Evolutionary conservation across 2,329 filamentous ascomycete genomes (phyloP), one percentile per base, ranked within the genome.

Genomic region (Penicillium paneum): DNA sequence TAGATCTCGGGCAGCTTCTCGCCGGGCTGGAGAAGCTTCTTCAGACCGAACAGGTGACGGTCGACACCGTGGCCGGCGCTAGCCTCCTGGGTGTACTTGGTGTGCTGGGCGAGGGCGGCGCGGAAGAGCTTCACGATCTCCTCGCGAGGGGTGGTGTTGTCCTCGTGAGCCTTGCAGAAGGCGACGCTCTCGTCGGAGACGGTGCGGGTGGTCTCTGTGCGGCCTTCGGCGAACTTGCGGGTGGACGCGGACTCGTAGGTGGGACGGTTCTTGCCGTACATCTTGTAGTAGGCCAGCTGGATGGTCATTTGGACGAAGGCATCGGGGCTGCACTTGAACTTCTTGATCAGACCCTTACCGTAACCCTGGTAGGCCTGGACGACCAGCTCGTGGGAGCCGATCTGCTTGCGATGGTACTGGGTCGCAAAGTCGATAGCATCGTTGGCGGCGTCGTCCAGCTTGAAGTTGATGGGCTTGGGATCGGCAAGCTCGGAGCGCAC

Each of bases 221-320:
- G 90, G 60, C 94, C 95, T 66, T 90, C 88, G 75, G 97, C 92
- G 86, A 96, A 99, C 69, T 92, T 90, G 53, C 95, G 88, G 3
- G 91, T 96, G 3, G 94, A 87, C 24, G 94, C 94, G 5, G 92
- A 97, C 78, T 99, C 94, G 79, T 99, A 99, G 0, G 95, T 99
- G 1, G 94, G 94, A 4, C 94, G 84, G 82, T 92, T 97, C 82
- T 92, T 91, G 81, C 94, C 94, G 77, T 95, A 96, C 90, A 99
- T 97, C 79, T 97, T 97, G 83, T 87, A 88, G 81, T 99, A 99
- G 36, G 94, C 94, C 49, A 97, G 85, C 76, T 99, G 94, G 73
- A 99, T 99, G 73, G 97, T 80, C 91, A 99, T 94, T 78, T 99
- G 94, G 39, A 97, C 91, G 74, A 95, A 99, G 31, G 93, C 94